Percentiles rank a stretch among this genome's conserved stretches.
phyloP scores from a whole-genome alignment of 805 yeast species.

The Ogataea saltuana region DNA sequence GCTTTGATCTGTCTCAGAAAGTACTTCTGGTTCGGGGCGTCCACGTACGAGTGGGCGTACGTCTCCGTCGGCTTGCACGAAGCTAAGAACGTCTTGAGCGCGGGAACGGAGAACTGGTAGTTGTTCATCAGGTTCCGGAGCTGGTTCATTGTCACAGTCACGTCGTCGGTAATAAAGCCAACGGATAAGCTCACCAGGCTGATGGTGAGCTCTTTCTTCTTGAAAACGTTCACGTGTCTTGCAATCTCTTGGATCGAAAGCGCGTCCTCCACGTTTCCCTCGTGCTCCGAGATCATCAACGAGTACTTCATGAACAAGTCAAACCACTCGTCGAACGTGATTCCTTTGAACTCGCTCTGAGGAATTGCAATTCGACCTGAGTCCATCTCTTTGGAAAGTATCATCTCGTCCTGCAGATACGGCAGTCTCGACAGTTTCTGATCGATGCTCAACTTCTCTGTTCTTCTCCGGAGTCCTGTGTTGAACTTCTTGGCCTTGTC shows the following conservation, averaged over 20 bases:
- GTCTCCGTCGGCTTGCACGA: constrained; percentile 37
- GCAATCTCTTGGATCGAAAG: constrained; percentile 72
- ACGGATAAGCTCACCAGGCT: constrained; percentile 69
- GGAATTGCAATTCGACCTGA: constrained; percentile 39
- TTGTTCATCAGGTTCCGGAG: constrained; percentile 64
- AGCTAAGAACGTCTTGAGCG: constrained; percentile 64
- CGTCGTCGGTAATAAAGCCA: constrained; percentile 46
- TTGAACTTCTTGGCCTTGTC: constrained; percentile 71
- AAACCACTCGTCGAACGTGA: constrained; percentile 81
- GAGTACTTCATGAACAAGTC: constrained; percentile 79
- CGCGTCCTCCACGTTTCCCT: constrained; percentile 58
- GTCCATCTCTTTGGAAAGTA: constrained; percentile 33
- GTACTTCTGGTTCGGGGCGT: constrained; percentile 85
- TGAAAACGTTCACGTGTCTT: constrained; percentile 75
- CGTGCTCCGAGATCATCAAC: constrained; percentile 61
- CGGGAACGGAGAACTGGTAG: constrained; percentile 73
- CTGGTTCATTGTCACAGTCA: constrained; percentile 52
- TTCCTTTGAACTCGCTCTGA: constrained; percentile 67
- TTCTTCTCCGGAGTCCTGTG: constrained; percentile 65
- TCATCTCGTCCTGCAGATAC: constrained; percentile 59
- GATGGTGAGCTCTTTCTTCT: constrained; percentile 57
- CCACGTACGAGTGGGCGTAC: constrained; percentile 47
- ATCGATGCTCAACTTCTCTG: constrained; percentile 64
- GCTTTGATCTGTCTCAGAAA: constrained; percentile 89
- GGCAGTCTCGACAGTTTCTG: constrained; percentile 71